Evolutionary conservation across 2,329 filamentous ascomycete genomes (phyloP), one percentile per base, ranked within the genome.

Genomic region (Scopulariopsis brevicaulis): DNA sequence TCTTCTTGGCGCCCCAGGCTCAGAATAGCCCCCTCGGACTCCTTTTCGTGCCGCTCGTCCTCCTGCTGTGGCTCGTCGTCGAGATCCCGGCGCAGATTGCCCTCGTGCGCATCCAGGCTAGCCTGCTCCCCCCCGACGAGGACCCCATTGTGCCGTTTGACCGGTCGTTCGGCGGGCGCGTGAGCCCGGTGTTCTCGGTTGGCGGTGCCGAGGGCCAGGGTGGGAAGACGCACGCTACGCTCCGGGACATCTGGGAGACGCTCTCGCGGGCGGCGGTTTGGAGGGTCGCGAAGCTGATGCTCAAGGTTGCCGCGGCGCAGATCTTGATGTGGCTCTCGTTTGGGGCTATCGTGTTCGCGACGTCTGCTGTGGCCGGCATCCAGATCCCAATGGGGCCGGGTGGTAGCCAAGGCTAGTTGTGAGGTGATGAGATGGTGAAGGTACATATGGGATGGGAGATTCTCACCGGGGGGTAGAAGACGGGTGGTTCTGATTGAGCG

Each of bases 101-200:
- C 60, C 82, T 96, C 60, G 79, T 87, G 63, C 90, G 93, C 62
- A 85, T 96, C 40, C 90, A 96, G 69, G 91, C 92, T 7, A 93
- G 89, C 54, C 84, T 96, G 64, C 83, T 97, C 2, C 83, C 90
- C 0, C 86, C 90, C 60, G 85, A 89, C 20, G 81, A 91, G 63
- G 87, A 95, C 73, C 84, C 89, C 28, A 88, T 96, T 62, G 85
- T 97, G 40, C 86, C 90, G 35, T 96, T 97, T 66, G 93, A 97
- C 76, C 88, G 91, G 63, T 86, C 86, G 34, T 95, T 95, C 66
- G 83, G 81, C 62, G 89, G 89, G 64, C 87, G 85, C 68, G 82
- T 93, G 32, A 82, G 86, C 62, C 85, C 89, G n/a, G 8, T 50
- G 46, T 24, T 50, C 12, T 25, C 48, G 43, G 55, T 57, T 14